These are phyloP conservation scores for Alternaria gaisen DNA, from an alignment of 2,329 filamentous ascomycete species.

Conservation along the genomic window DNA sequence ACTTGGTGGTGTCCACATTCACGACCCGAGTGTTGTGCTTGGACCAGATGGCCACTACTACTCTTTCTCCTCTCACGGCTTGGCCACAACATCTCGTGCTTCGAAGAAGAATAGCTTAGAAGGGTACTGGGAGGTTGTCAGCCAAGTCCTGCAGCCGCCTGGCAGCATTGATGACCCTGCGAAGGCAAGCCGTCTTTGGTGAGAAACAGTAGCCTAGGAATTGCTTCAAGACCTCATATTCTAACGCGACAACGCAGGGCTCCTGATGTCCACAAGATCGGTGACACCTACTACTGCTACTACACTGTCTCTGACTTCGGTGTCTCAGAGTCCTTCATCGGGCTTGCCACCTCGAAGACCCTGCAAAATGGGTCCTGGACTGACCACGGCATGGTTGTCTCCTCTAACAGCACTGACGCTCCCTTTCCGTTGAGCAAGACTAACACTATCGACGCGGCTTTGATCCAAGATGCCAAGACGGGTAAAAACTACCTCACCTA, in stretches of 20 bases:
- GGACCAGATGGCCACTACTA: slow-evolving; percentile 18
- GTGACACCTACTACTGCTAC: slow-evolving; percentile 65
- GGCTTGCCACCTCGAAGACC: slow-evolving; percentile 57
- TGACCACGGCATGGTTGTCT: slow-evolving; percentile 61
- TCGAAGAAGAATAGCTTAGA: slow-evolving; percentile 15
- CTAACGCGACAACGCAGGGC: slow-evolving; percentile 11
- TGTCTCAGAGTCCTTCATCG: slow-evolving; percentile 66
- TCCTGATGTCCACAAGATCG: slow-evolving; percentile 23
- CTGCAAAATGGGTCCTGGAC: slow-evolving; percentile 65
- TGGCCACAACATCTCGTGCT: slow-evolving; percentile 14
- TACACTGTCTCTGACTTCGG: slow-evolving; percentile 69
- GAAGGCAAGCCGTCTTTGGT: slow-evolving; percentile 11
- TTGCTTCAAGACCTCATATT: neutral
- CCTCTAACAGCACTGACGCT: slow-evolving; percentile 43
- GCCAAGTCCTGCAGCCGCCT: slow-evolving; percentile 14
- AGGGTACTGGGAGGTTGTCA: slow-evolving; percentile 13
- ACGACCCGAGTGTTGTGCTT: slow-evolving; percentile 16
- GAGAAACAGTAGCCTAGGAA: neutral
- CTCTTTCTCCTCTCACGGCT: slow-evolving; percentile 14
- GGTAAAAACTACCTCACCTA: slow-evolving; percentile 61
- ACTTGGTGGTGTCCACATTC: slow-evolving; percentile 16
- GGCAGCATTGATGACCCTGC: slow-evolving; percentile 12
- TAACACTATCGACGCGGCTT: slow-evolving; percentile 59
- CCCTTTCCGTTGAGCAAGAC: slow-evolving; percentile 7
- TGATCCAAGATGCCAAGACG: slow-evolving; percentile 45